These are phyloP conservation scores for Phycomyces nitens DNA, from an alignment of 192 early-diverging fungal genomes.

Conservation along the genomic window DNA sequence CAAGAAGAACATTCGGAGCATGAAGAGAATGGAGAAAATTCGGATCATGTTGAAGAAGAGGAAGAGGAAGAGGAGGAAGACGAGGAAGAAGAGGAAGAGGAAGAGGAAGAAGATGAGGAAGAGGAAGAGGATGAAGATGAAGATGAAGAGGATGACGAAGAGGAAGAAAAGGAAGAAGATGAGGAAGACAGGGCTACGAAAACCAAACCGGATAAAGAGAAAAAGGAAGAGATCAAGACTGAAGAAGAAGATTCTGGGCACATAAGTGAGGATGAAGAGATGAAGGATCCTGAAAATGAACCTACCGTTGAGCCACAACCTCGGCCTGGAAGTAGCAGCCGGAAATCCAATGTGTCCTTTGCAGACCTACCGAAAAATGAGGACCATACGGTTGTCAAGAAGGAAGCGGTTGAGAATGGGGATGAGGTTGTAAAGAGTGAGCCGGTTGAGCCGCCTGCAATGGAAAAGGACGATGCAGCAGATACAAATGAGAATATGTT, in stretches of 20 bases:
- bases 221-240: neutral
- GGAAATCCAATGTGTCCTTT: too few species aligned
- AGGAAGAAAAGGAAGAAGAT: neutral
- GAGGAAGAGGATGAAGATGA: slow-evolving; percentile 7
- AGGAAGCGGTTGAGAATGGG: slow-evolving; percentile 3
- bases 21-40: slow-evolving; percentile 23
- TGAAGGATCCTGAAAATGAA: neutral
- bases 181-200: neutral
- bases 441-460: neutral
- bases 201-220: neutral
- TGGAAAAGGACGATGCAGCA: too few species aligned
- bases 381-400: neutral
- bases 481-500: neutral
- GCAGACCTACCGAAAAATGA: too few species aligned
- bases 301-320: neutral
- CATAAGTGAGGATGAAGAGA: neutral
- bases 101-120: neutral
- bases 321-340: neutral
- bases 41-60: slow-evolving; percentile 24
- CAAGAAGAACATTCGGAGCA: neutral
- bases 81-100: slow-evolving; percentile 20
- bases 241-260: slow-evolving; percentile 1
- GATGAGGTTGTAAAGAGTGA: slow-evolving; percentile 1
- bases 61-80: slow-evolving; percentile 37
- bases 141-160: slow-evolving; percentile 1